These are phyloP conservation scores for Candolleomyces efflorescens DNA, from an alignment of 768 basidiomycete genomes.

Conservation along the genomic window DNA sequence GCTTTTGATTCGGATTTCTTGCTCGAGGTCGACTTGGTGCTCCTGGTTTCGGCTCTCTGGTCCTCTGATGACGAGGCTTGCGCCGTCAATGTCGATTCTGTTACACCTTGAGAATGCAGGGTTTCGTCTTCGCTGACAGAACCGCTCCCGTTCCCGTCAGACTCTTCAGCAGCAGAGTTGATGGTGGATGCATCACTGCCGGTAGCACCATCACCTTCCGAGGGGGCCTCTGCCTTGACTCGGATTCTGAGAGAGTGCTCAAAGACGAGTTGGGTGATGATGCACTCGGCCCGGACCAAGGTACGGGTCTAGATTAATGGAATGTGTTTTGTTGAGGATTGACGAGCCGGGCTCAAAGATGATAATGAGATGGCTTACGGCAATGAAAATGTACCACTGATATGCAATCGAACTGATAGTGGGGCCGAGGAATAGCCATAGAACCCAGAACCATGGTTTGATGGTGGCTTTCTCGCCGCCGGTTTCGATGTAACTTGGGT, in stretches of 20 bases:
- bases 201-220: neutral
- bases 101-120: constrained; percentile 5
- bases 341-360: no score
- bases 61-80: constrained; percentile 1
- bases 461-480: constrained; percentile 41
- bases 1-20: neutral
- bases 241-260: constrained; percentile 55
- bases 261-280: constrained; percentile 38
- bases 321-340: neutral
- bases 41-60: neutral
- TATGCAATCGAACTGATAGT: constrained; percentile 36
- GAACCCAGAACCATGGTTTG: constrained; percentile 68
- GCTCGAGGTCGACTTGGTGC: constrained; percentile 4
- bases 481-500: constrained; percentile 49
- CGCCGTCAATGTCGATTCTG: constrained; percentile 1
- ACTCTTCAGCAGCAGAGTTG: constrained; percentile 11
- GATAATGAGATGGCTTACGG: constrained; percentile 26
- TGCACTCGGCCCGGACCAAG: constrained; percentile 44
- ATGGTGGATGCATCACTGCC: constrained; percentile 7
- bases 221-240: constrained; percentile 43
- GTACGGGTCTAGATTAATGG: constrained; percentile 37
- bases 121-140: neutral
- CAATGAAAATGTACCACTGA: constrained; percentile 52
- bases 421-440: constrained; percentile 45
- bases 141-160: constrained; percentile 5